phyloP scores from a whole-genome alignment of 176 grass and related monocot species.

The Cenchrus fungigraminus region DNA sequence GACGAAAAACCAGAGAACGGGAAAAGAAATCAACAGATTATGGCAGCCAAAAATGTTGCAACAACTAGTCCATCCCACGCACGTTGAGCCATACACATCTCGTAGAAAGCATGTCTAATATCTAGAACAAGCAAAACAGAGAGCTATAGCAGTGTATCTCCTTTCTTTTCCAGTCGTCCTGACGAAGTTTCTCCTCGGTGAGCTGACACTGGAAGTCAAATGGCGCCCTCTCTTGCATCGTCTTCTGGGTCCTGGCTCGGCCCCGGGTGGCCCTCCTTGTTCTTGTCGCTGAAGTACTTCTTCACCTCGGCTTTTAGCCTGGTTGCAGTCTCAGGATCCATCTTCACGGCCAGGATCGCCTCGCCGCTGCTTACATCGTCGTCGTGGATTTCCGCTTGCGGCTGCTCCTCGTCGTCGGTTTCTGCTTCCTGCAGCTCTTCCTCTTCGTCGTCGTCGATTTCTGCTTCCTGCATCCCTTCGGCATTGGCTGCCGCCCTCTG shows the following conservation, averaged over 20 bases:
- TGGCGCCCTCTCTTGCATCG: neutral
- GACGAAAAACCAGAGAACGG: neutral
- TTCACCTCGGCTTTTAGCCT: too few species aligned
- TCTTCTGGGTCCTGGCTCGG: neutral
- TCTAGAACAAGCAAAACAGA: neutral
- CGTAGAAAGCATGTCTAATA: neutral
- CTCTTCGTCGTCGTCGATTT: too few species aligned
- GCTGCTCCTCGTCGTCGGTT: too few species aligned
- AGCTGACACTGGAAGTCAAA: neutral
- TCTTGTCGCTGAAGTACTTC: too few species aligned
- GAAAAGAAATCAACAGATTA: neutral
- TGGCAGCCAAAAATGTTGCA: neutral
- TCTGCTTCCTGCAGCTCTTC: too few species aligned
- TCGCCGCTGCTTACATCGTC: neutral
- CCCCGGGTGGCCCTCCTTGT: too few species aligned
- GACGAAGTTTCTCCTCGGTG: neutral
- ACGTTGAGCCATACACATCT: neutral
- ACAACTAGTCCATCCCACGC: neutral
- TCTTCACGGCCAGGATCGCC: too few species aligned
- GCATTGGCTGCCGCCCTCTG: too few species aligned
- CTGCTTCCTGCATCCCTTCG: too few species aligned
- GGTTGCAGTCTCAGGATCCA: too few species aligned
- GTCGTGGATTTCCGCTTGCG: neutral
- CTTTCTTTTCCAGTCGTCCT: neutral
- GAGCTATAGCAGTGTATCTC: neutral